These are phyloP conservation scores for Ophiocordyceps camponoti-floridani DNA, from an alignment of 2,329 filamentous ascomycete species.

Conservation along the genomic window DNA sequence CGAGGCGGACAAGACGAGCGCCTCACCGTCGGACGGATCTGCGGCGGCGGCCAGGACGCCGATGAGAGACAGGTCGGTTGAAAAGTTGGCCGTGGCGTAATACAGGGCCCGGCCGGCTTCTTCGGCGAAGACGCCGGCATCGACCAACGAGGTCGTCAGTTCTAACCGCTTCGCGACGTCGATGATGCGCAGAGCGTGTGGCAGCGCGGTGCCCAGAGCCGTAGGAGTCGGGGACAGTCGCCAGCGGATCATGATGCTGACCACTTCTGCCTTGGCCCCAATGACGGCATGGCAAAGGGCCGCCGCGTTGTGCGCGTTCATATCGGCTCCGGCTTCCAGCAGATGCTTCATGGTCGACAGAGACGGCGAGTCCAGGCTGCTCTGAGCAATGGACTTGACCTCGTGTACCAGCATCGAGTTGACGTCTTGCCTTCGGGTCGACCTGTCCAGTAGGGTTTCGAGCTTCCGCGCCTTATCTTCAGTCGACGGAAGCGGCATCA, in stretches of 20 bases:
- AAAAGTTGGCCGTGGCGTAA: slow-evolving; percentile 28
- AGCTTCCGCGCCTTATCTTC: slow-evolving; percentile 31
- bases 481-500: slow-evolving; percentile 24
- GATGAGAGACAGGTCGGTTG: slow-evolving; percentile 30
- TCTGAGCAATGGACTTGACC: slow-evolving; percentile 23
- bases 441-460: slow-evolving; percentile 24
- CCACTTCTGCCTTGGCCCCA: slow-evolving; percentile 23
- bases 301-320: slow-evolving; percentile 33
- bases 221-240: slow-evolving; percentile 17
- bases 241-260: slow-evolving; percentile 28
- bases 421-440: slow-evolving; percentile 23
- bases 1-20: slow-evolving; percentile 25
- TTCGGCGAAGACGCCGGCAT: slow-evolving; percentile 25
- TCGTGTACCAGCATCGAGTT: slow-evolving; percentile 30
- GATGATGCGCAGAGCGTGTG: slow-evolving; percentile 30
- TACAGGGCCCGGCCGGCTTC: slow-evolving; percentile 34
- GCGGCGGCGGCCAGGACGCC: slow-evolving; percentile 24
- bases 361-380: slow-evolving; percentile 16
- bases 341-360: slow-evolving; percentile 27
- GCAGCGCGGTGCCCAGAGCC: slow-evolving; percentile 30
- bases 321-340: slow-evolving; percentile 31
- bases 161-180: slow-evolving; percentile 32
- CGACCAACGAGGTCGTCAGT: slow-evolving; percentile 30
- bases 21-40: slow-evolving; percentile 31
- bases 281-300: slow-evolving; percentile 32